Evolutionary conservation across 2,329 filamentous ascomycete genomes (phyloP).

Genomic region (Fusarium robinianum): DNA sequence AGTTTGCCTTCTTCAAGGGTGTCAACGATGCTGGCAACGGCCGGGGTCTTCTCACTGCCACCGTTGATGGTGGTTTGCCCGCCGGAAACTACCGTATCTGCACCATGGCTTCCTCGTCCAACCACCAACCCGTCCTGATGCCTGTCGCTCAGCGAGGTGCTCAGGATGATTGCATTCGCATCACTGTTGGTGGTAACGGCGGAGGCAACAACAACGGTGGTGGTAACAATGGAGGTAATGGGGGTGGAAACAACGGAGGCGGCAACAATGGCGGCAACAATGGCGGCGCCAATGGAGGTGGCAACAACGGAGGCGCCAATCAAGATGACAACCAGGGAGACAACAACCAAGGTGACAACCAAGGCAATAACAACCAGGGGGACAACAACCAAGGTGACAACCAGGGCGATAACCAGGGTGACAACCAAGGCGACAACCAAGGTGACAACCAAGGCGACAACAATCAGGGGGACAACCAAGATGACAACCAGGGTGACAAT

Average conservation of each 20-base stretch:
- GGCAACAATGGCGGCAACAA: slow-evolving; percentile 24
- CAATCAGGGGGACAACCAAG: slow-evolving; percentile 12
- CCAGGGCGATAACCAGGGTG: slow-evolving; percentile 8
- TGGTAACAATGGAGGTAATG: slow-evolving; percentile 16
- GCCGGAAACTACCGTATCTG: slow-evolving; percentile 68
- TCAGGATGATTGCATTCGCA: slow-evolving; percentile 67
- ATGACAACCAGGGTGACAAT: slow-evolving; percentile 12
- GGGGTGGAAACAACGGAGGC: slow-evolving; percentile 27
- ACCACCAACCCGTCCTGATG: slow-evolving; percentile 70
- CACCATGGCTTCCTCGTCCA: slow-evolving; percentile 65
- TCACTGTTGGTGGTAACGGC: slow-evolving; percentile 52
- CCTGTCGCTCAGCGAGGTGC: slow-evolving; percentile 68
- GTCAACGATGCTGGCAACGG: slow-evolving; percentile 66
- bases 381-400: slow-evolving; percentile 8
- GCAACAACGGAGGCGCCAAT: slow-evolving; percentile 10
- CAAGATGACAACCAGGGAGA: slow-evolving; percentile 19
- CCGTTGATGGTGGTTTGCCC: slow-evolving; percentile 62
- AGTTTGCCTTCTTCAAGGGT: slow-evolving; percentile 69
- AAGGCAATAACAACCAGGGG: slow-evolving; percentile 14
- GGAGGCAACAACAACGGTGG: slow-evolving; percentile 24
- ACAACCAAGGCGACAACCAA: slow-evolving; percentile 13
- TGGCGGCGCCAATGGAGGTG: slow-evolving; percentile 14
- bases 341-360: slow-evolving; percentile 10
- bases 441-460: slow-evolving; percentile 11
- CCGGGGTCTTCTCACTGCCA: slow-evolving; percentile 56